A percentile compares a stretch with the other conserved stretches of the same genome.
phyloP scores from a whole-genome alignment of 495 filamentous ascomycete genomes.

The Thermothielavioides terrestris region DNA sequence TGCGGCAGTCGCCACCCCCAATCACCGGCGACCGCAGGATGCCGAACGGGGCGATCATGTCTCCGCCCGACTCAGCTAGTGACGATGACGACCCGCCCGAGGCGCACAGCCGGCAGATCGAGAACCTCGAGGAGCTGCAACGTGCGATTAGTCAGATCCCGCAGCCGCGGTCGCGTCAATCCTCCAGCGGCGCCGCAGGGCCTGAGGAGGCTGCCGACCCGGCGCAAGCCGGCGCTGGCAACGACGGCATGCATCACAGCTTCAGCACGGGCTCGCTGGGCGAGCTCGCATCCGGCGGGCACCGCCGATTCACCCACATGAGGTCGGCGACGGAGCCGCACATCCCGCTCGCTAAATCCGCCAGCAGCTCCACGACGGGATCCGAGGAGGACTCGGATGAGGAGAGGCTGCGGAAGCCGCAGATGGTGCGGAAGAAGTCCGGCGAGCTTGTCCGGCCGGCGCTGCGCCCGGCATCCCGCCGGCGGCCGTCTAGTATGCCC shows the following conservation, averaged over 20 bases:
- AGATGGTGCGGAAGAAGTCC: slow-evolving; percentile 95
- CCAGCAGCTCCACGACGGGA: slow-evolving; percentile 46
- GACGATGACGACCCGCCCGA: slow-evolving; percentile 66
- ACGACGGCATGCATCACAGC: slow-evolving; percentile 30
- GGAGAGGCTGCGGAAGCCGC: slow-evolving; percentile 59
- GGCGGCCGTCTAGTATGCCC: slow-evolving; percentile 91
- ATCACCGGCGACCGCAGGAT: slow-evolving; percentile 57
- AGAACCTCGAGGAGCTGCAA: slow-evolving; percentile 68
- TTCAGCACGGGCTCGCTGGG: slow-evolving; percentile 28
- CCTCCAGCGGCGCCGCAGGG: slow-evolving; percentile 32
- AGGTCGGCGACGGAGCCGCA: slow-evolving; percentile 75
- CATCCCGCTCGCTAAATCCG: slow-evolving; percentile 43
- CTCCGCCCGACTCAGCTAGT: slow-evolving; percentile 79
- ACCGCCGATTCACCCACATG: slow-evolving; percentile 56
- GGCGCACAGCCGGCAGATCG: slow-evolving; percentile 43
- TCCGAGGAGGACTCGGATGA: slow-evolving; percentile 58
- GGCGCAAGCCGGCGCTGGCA: slow-evolving; percentile 25
- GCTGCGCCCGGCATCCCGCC: slow-evolving; percentile 62
- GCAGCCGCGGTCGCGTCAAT: slow-evolving; percentile 56
- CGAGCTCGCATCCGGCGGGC: slow-evolving; percentile 23
- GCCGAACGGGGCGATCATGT: slow-evolving; percentile 72
- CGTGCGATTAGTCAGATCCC: slow-evolving; percentile 74
- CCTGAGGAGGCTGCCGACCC: slow-evolving; percentile 10
- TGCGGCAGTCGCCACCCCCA: slow-evolving; percentile 74
- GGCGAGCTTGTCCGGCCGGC: slow-evolving; percentile 93